Percentiles rank a stretch among this genome's conserved stretches.
Conservation (phyloP, 2,329 filamentous ascomycete species). For the Cytospora piceicola region DNA sequence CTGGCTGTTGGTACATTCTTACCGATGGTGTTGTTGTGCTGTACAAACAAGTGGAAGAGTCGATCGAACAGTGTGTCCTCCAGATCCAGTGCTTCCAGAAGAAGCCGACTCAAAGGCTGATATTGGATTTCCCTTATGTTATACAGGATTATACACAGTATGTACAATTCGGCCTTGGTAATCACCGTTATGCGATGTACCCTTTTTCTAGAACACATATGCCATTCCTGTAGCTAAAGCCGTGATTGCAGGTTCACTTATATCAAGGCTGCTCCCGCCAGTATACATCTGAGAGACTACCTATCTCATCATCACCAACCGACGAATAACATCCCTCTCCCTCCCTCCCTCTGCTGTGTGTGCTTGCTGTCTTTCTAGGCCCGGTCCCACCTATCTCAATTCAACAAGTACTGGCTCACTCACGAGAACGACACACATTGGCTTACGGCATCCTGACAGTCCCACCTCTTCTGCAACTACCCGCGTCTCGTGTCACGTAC, state of each 20-base stretch:
- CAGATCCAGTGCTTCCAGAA: not conserved
- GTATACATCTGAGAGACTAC: not conserved
- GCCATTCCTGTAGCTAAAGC: slow-evolving; percentile 17
- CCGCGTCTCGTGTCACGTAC: slow-evolving; percentile 11
- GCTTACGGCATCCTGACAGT: slow-evolving; percentile 13
- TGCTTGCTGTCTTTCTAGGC: not conserved
- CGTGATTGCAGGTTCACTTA: slow-evolving; percentile 15
- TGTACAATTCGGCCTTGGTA: slow-evolving; percentile 11
- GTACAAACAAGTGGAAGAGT: not conserved
- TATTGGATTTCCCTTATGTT: slow-evolving; percentile 5
- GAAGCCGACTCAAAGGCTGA: not conserved
- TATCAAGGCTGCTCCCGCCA: slow-evolving; percentile 22
- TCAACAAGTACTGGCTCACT: slow-evolving; percentile 7
- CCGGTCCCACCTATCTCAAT: slow-evolving; percentile 3
- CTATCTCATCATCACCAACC: not conserved
- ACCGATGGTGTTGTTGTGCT: not conserved
- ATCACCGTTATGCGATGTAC: slow-evolving; percentile 17
- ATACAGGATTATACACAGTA: slow-evolving; percentile 15
- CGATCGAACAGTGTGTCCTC: not conserved
- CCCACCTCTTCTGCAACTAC: slow-evolving; percentile 24
- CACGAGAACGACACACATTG: slow-evolving; percentile 19
- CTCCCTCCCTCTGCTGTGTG: not conserved
- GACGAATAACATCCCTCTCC: slow-evolving; percentile 1
- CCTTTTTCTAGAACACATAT: slow-evolving; percentile 21
- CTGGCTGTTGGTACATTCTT: not conserved